Evolutionary conservation across 2,329 filamentous ascomycete species (phyloP), one percentile per base, ranked within the genome.

Genomic region (Arthrobotrys pseudoclavata): DNA sequence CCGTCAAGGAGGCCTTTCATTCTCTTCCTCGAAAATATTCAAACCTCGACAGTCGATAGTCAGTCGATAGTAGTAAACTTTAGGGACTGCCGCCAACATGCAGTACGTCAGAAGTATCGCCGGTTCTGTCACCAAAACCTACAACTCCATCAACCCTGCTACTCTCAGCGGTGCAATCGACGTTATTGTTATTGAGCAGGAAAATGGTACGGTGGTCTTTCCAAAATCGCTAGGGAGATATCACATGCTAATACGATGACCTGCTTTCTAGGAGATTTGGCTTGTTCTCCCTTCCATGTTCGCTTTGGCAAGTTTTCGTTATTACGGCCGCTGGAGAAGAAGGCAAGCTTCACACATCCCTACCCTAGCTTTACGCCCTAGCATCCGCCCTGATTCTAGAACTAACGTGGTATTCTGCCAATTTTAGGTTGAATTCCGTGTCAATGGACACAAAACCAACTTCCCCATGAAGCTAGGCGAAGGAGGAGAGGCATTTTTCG

Each of bases 381-480:
- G 18, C 42, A 29, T 31, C 15, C 55, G 29, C 31, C 34, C 48
- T 45, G 53, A 45, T 31, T 57, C 52, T 40, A 53, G 52, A 22
- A 37, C 67, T 77, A 71, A 77, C 52, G 50, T 48, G 20, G 40
- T 53, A 53, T 40, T 22, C 15, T 47, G 37, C 52, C 50, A 61
- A 79, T 45, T 75, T 42, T 78, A 86, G 86, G 96, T 99, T 82
- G 94, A 98, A 85, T 99, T 99, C 85, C 89, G 89, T 81, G 94
- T 99, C 87, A 99, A 99, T 87, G 92, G 92, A 82, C 86, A 88
- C 78, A 96, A 96, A 85, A 94, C 97, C 84, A 88, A 96, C 80
- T 97, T 97, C 86, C 90, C 96, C 55, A 99, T 99, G 96, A 99
- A 99, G 85, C 88, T 99, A 20, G 96, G 96, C 52, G 96, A 99